Conservation (phyloP, 2,329 filamentous ascomycete species). For the Alternaria sp. region DNA sequence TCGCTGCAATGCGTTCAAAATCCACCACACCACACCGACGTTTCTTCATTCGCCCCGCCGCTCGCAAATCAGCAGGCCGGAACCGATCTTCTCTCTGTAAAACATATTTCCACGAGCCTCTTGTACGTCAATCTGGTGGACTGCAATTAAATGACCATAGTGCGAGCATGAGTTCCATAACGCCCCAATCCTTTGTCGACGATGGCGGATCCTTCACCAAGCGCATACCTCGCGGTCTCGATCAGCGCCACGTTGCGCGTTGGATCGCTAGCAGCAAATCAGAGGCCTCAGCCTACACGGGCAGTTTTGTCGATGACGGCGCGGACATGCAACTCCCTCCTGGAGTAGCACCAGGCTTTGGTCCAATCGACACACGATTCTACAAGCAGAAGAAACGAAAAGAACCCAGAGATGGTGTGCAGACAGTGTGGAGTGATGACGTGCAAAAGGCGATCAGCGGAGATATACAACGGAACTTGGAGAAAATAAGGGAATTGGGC, state of each 20-base stretch:
- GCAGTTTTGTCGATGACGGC: conserved; percentile 42
- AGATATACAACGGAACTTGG: conserved; percentile 31
- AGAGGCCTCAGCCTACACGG: conserved; percentile 26
- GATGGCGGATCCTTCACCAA: conserved; percentile 29
- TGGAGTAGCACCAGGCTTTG: conserved; percentile 21
- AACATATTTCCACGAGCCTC: conserved; percentile 1
- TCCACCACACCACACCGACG: not conserved
- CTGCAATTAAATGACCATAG: not conserved
- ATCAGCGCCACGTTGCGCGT: conserved; percentile 12
- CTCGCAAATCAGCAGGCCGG: not conserved
- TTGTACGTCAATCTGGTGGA: not conserved
- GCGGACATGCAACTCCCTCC: conserved; percentile 26
- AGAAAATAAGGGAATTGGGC: conserved; percentile 15
- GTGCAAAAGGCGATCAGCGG: conserved; percentile 33
- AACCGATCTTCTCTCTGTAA: not conserved
- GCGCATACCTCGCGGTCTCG: conserved; percentile 22
- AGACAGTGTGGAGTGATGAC: conserved; percentile 26
- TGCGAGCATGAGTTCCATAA: conserved; percentile 24
- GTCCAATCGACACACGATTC: conserved; percentile 19
- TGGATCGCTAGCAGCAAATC: conserved; percentile 22
- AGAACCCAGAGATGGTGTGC: not conserved
- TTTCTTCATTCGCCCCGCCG: conserved; percentile 14
- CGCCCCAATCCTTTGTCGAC: conserved; percentile 34
- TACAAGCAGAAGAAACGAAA: conserved; percentile 22
- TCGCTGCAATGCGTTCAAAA: conserved; percentile 3